Evolutionary conservation across 2,329 filamentous ascomycete genomes (phyloP).

Genomic region (Cladophialophora exuberans): DNA sequence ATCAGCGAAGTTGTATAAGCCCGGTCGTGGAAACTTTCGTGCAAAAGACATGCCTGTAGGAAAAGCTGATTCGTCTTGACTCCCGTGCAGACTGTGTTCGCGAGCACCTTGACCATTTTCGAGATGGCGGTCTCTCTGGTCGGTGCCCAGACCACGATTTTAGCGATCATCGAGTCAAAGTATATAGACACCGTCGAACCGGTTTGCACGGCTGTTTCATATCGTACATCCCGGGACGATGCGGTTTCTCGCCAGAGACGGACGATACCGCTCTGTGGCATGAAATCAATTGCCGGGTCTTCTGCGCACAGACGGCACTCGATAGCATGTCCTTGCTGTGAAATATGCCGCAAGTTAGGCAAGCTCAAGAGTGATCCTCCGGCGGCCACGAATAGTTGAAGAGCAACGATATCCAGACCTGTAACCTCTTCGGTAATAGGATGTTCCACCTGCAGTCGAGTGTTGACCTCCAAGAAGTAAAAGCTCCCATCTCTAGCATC

Average conservation of each 20-base stretch:
- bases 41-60: slow-evolving; percentile 34
- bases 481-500: slow-evolving; percentile 43
- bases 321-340: slow-evolving; percentile 45
- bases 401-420: slow-evolving; percentile 44
- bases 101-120: slow-evolving; percentile 40
- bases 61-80: slow-evolving; percentile 50
- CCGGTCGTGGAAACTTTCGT: slow-evolving; percentile 49
- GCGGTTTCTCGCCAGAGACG: slow-evolving; percentile 37
- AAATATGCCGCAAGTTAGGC: slow-evolving; percentile 24
- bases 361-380: slow-evolving; percentile 36
- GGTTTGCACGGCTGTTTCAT: slow-evolving; percentile 46
- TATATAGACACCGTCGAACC: slow-evolving; percentile 46
- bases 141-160: slow-evolving; percentile 50
- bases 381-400: slow-evolving; percentile 43
- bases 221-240: slow-evolving; percentile 39
- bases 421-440: slow-evolving; percentile 47
- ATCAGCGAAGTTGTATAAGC: slow-evolving; percentile 39
- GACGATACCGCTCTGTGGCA: slow-evolving; percentile 42
- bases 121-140: slow-evolving; percentile 41
- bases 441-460: slow-evolving; percentile 56
- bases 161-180: slow-evolving; percentile 54
- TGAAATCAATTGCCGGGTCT: slow-evolving; percentile 44
- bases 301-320: slow-evolving; percentile 52
- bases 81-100: slow-evolving; percentile 66
- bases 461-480: slow-evolving; percentile 56